Base-by-base conservation (phyloP, 2,329 filamentous ascomycete species). In the Daldinia sp. region DNA sequence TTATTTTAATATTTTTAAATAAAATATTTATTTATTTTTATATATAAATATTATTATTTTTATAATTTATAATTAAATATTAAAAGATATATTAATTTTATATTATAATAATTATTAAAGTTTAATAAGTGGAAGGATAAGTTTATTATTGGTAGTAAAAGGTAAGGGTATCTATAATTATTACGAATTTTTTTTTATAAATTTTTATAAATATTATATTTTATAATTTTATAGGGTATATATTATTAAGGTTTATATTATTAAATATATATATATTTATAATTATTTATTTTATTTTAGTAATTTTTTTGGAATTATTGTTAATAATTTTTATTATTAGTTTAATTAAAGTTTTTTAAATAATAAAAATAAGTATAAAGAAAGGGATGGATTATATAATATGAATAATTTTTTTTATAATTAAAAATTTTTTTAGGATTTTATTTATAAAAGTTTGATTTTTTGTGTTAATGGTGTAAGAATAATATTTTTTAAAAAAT, bases 61-160 rank as follows among this genome's bases (percentile, higher is more conserved):
- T 48, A 48, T 48, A 48, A 29, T n/a, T n/a, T 48, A 48, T 48
- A 48, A 48, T n/a, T n/a, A n/a, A n/a, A n/a, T n/a, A n/a, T n/a
- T n/a, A n/a, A n/a, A n/a, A n/a, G n/a, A n/a, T n/a, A 43, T 23
- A 53, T 21, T 32, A 43, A 21, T n/a, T 21, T 32, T 53, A 19
- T 13, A 30, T 32, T 13, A 30, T 53, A 41, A 30, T 53, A 30
- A 53, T 43, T 3, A 43, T 53, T 35, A 53, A 30, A 25, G 15
- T 5, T 32, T 43, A 53, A 3, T 43, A 11, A 27, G n/a, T 41
- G 4, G 19, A 13, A 19, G 43, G 32, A 32, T 53, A 43, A 7
- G 32, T 41, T 53, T 32, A 2, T 32, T 27, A 52, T 52, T 52
- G 41, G 41, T 48, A 48, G 29, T 48, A 48, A 48, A 48, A 48